phyloP scores from a whole-genome alignment of 2,329 filamentous ascomycete species.

The Pestalotiopsis sp. region DNA sequence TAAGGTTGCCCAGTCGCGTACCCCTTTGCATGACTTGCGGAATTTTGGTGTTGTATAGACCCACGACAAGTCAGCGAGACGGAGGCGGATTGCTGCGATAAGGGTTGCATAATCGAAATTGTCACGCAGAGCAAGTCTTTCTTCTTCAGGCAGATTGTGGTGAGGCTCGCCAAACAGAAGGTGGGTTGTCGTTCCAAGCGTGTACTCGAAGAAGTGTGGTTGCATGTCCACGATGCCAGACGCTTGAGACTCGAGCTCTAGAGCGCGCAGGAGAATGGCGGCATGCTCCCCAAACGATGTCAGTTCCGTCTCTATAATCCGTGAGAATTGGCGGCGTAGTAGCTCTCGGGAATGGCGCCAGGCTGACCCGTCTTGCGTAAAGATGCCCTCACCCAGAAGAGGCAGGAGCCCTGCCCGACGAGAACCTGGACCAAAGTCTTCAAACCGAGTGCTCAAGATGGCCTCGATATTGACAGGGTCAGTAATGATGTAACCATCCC shows the following conservation, averaged over 20 bases:
- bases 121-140: conserved; percentile 18
- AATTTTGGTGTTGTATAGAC: conserved; percentile 18
- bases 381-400: conserved; percentile 35
- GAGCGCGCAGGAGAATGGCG: conserved; percentile 1
- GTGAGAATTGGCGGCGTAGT: conserved; percentile 25
- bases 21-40: conserved; percentile 14
- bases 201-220: conserved; percentile 23
- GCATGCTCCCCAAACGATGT: neutral
- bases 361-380: conserved; percentile 31
- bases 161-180: conserved; percentile 25
- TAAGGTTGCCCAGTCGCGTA: conserved; percentile 21
- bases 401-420: conserved; percentile 24
- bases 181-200: conserved; percentile 21
- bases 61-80: conserved; percentile 17
- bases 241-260: neutral
- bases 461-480: conserved; percentile 30
- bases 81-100: conserved; percentile 14
- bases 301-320: conserved; percentile 11
- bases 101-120: conserved; percentile 21
- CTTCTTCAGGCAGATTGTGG: conserved; percentile 15
- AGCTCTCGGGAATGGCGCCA: conserved; percentile 33
- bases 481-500: conserved; percentile 17
- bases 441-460: conserved; percentile 26
- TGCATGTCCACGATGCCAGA: conserved; percentile 20
- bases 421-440: conserved; percentile 26